phyloP scores from a whole-genome alignment of 345 rosid species.

The Sonneratia alba region DNA sequence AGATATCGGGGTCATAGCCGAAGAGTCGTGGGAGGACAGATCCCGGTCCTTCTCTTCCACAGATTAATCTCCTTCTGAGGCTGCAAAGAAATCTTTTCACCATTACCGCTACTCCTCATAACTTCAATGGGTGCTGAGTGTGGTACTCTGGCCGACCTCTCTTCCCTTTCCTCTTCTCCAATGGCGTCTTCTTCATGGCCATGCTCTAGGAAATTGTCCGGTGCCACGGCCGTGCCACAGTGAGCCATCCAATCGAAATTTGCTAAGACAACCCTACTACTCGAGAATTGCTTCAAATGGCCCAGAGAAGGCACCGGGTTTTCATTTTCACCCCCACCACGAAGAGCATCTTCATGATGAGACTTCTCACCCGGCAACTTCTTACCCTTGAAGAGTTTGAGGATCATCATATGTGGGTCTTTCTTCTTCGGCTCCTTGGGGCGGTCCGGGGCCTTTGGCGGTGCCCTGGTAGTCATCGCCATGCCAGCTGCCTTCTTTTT shows the following conservation, averaged over 20 bases:
- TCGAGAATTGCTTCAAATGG: constrained; percentile 15
- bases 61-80: constrained; percentile 18
- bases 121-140: constrained; percentile 1
- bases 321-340: neutral
- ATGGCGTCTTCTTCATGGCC: neutral
- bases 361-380: neutral
- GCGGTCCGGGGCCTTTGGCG: neutral
- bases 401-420: neutral
- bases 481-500: constrained; percentile 8
- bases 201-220: neutral
- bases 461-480: neutral
- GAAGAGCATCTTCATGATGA: neutral
- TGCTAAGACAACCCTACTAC: constrained; percentile 16
- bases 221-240: constrained; percentile 10
- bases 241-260: constrained; percentile 20
- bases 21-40: constrained; percentile 13
- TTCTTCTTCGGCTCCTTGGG: neutral
- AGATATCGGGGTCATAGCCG: constrained; percentile 1
- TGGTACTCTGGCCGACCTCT: neutral
- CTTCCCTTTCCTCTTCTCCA: neutral
- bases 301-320: constrained; percentile 11
- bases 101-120: neutral
- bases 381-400: constrained; percentile 5
- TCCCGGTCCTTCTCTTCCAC: constrained; percentile 17
- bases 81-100: neutral